Conservation (phyloP, 306 rosid genomes). For the Acmispon strigosus region DNA sequence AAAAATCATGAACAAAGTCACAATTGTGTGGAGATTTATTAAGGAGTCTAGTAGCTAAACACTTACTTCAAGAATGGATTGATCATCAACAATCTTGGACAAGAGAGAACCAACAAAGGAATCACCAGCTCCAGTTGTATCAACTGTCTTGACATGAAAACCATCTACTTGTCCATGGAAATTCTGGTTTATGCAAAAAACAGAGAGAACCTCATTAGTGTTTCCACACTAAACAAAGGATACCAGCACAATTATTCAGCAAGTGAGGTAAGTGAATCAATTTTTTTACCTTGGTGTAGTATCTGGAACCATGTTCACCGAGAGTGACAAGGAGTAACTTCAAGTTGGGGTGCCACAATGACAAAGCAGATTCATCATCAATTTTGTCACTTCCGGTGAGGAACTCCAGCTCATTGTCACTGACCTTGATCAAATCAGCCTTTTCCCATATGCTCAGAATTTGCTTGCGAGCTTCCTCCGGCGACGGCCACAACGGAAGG, state of each 20-base stretch:
- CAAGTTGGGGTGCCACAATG: constrained; percentile 71
- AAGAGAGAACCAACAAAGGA: constrained; percentile 70
- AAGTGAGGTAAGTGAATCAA: too few species aligned
- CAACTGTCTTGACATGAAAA: constrained; percentile 53
- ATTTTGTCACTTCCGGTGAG: constrained; percentile 60
- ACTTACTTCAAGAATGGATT: constrained; percentile 58
- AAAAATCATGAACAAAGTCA: neutral
- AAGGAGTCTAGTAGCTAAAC: neutral
- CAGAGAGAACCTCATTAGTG: neutral
- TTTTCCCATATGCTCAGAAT: constrained; percentile 84
- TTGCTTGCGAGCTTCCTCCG: constrained; percentile 70
- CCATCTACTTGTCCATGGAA: constrained; percentile 64
- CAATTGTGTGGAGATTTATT: too few species aligned
- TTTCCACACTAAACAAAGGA: neutral
- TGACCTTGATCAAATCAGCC: constrained; percentile 82
- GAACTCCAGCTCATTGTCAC: constrained; percentile 81
- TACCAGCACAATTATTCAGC: too few species aligned
- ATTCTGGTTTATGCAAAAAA: constrained; percentile 26
- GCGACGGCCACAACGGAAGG: constrained; percentile 72
- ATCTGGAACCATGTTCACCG: constrained; percentile 81
- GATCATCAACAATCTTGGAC: constrained; percentile 69
- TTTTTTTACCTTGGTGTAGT: constrained; percentile 74
- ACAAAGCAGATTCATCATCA: constrained; percentile 50
- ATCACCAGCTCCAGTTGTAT: constrained; percentile 88
- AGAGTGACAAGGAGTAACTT: constrained; percentile 92